Evolutionary conservation across 1,139 yeast species (phyloP).

Genomic region (Yamadazyma spencermartinsiae): DNA sequence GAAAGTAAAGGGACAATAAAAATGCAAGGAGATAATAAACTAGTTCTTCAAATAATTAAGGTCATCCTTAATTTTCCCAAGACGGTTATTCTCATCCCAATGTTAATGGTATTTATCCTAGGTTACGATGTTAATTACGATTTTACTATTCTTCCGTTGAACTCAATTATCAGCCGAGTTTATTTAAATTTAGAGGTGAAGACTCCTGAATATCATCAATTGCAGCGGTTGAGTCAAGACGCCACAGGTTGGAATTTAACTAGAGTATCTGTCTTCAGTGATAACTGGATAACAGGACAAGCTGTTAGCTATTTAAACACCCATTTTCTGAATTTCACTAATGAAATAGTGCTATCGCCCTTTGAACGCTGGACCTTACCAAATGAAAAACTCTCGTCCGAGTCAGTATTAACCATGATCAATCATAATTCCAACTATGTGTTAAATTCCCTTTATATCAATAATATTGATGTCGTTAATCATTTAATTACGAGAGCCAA

Average conservation of each 20-base stretch:
- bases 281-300: conserved; percentile 21
- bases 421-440: conserved; percentile 26
- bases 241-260: conserved; percentile 6
- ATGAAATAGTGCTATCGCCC: conserved; percentile 11
- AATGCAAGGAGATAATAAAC: not conserved
- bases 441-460: conserved; percentile 31
- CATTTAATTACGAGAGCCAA: conserved; percentile 51
- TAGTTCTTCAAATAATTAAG: not conserved
- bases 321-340: not conserved
- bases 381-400: conserved; percentile 5
- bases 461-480: conserved; percentile 46
- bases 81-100: conserved; percentile 47
- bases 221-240: conserved; percentile 5
- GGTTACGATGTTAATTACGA: conserved; percentile 40
- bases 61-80: conserved; percentile 11
- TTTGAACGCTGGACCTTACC: conserved; percentile 10
- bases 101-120: conserved; percentile 48
- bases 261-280: conserved; percentile 8
- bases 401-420: conserved; percentile 13
- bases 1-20: not conserved
- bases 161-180: conserved; percentile 6
- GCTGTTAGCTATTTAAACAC: conserved; percentile 13
- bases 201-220: conserved; percentile 2
- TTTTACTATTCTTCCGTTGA: conserved; percentile 20
- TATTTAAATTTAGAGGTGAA: not conserved